Conservation (phyloP, 345 rosid genomes). For the Gossypium stocksii region DNA sequence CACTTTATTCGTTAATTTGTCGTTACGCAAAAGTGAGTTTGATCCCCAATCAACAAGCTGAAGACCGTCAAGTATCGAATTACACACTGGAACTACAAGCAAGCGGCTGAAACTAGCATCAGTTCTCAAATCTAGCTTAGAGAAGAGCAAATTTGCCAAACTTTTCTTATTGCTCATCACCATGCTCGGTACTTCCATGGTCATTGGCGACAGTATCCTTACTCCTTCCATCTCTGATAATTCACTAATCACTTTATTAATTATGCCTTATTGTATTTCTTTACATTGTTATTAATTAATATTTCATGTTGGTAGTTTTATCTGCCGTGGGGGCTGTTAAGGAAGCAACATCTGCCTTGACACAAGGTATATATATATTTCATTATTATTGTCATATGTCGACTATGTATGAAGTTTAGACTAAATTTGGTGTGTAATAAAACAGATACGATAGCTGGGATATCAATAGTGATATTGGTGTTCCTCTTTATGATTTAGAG, state of each 20-base stretch:
- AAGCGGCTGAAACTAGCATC: slow-evolving; percentile 30
- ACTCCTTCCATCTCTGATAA: slow-evolving; percentile 56
- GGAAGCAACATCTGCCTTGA: slow-evolving; percentile 26
- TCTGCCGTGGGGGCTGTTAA: slow-evolving; percentile 52
- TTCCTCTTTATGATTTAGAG: slow-evolving; percentile 40
- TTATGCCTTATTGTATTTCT: not conserved
- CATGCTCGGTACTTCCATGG: slow-evolving; percentile 57
- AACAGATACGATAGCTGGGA: slow-evolving; percentile 41
- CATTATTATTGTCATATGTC: not conserved
- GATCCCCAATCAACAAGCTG: slow-evolving; percentile 47
- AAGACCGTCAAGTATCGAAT: slow-evolving; percentile 34
- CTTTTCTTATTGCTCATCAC: slow-evolving; percentile 34
- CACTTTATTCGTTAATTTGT: slow-evolving; percentile 48
- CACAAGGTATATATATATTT: slow-evolving; percentile 17
- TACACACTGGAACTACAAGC: slow-evolving; percentile 27
- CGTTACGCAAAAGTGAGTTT: slow-evolving; percentile 41
- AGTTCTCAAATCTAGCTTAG: slow-evolving; percentile 25
- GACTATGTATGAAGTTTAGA: not conserved
- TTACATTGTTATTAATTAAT: not conserved
- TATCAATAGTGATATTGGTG: slow-evolving; percentile 35
- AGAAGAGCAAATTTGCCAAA: slow-evolving; percentile 35
- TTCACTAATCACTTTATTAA: not conserved
- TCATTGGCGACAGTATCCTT: slow-evolving; percentile 59
- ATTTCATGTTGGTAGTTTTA: slow-evolving; percentile 29
- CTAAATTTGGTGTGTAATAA: not conserved